Conservation (phyloP, 805 yeast genomes). For the Wickerhamomyces queroliae region DNA sequence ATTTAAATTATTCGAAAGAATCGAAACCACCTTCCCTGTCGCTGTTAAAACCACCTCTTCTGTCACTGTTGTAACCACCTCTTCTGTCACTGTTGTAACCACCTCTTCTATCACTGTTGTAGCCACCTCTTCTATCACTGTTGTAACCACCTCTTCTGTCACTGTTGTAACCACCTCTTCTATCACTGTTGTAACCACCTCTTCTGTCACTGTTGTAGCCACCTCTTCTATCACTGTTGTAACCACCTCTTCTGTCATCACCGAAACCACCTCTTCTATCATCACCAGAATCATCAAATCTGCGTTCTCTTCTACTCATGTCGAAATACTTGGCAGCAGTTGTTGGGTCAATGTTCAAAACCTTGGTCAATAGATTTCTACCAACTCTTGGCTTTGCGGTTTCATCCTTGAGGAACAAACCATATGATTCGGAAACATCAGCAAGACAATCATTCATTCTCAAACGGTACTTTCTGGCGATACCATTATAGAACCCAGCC, state of each 20-base stretch:
- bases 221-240: slow-evolving; percentile 15
- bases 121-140: background rate
- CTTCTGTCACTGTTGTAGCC: slow-evolving; percentile 6
- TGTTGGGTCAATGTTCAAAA: slow-evolving; percentile 16
- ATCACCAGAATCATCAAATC: slow-evolving; percentile 4
- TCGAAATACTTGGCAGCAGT: slow-evolving; percentile 17
- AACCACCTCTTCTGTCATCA: slow-evolving; percentile 5
- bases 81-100: slow-evolving; percentile 2
- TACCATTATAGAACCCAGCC: slow-evolving; percentile 31
- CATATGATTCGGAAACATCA: slow-evolving; percentile 26
- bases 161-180: slow-evolving; percentile 2
- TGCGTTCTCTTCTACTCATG: slow-evolving; percentile 23
- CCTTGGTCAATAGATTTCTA: slow-evolving; percentile 14
- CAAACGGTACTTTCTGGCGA: slow-evolving; percentile 26
- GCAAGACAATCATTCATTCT: slow-evolving; percentile 25
- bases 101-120: slow-evolving; percentile 1
- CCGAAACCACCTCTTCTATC: slow-evolving; percentile 6
- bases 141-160: background rate
- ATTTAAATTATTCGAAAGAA: background rate
- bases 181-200: slow-evolving; percentile 7
- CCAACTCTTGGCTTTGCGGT: slow-evolving; percentile 16
- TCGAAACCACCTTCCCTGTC: background rate
- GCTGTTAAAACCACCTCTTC: background rate
- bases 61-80: slow-evolving; percentile 3
- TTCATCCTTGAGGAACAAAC: slow-evolving; percentile 17